Percentiles rank a stretch among this genome's conserved stretches.
Evolutionary conservation across 495 filamentous ascomycete genomes (phyloP).

Genomic region (Tetracladium marchalianum): DNA sequence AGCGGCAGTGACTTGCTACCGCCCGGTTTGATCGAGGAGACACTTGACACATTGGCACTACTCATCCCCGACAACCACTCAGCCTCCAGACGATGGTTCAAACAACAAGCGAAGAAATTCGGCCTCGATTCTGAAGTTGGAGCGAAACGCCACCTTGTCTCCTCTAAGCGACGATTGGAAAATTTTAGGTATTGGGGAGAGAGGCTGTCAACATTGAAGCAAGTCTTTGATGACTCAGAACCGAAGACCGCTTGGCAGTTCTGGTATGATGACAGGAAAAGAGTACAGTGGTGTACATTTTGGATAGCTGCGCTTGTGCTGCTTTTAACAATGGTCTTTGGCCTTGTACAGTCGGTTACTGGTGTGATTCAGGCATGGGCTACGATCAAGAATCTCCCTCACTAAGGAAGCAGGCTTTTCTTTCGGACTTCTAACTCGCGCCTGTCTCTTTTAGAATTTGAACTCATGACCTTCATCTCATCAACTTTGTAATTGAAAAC

Average conservation of each 20-base stretch:
- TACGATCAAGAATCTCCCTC: too few relatives aligned
- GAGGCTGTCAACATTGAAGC: slow-evolving; percentile 10
- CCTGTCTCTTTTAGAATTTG: too few relatives aligned
- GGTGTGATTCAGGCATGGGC: neutral
- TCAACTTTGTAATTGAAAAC: too few relatives aligned
- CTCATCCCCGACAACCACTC: slow-evolving; percentile 28
- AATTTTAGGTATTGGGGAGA: slow-evolving; percentile 16
- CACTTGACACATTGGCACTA: slow-evolving; percentile 31
- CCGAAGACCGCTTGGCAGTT: slow-evolving; percentile 16
- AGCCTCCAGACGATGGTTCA: neutral
- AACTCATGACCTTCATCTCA: too few relatives aligned
- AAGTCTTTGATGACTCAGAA: slow-evolving; percentile 15
- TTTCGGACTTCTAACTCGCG: too few relatives aligned
- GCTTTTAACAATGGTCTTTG: slow-evolving; percentile 21
- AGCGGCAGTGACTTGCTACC: slow-evolving; percentile 17
- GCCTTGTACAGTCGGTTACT: slow-evolving; percentile 19
- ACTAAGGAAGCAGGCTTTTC: too few relatives aligned
- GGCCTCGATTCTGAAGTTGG: neutral
- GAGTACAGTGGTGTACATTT: slow-evolving; percentile 24
- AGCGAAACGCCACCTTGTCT: neutral
- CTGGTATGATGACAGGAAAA: slow-evolving; percentile 19
- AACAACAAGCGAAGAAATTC: neutral
- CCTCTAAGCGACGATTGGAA: slow-evolving; percentile 3
- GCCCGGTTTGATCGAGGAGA: slow-evolving; percentile 28
- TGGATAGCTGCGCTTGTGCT: slow-evolving; percentile 21